phyloP scores from a whole-genome alignment of 306 rosid genomes.

The Echinosophora koreensis region DNA sequence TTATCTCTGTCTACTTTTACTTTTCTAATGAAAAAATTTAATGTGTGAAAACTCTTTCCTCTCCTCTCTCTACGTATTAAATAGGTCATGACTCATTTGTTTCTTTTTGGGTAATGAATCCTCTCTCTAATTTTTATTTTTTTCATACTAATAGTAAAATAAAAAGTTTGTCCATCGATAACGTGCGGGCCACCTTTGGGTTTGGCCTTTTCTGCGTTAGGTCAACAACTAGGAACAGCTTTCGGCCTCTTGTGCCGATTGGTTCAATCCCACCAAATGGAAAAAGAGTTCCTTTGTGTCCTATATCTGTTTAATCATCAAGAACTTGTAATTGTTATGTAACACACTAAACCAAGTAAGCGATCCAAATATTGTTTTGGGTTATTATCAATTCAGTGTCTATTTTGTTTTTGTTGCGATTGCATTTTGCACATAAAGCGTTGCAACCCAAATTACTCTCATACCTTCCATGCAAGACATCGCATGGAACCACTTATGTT shows the following conservation, averaged over 20 bases:
- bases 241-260: conserved; percentile 65
- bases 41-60: neutral
- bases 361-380: conserved; percentile 38
- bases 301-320: conserved; percentile 31
- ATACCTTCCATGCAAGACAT: too few species aligned
- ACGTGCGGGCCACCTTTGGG: conserved; percentile 62
- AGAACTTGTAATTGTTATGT: neutral
- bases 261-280: conserved; percentile 59
- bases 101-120: conserved; percentile 33
- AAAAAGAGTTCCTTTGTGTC: conserved; percentile 2
- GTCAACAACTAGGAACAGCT: conserved; percentile 81
- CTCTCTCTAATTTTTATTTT: neutral
- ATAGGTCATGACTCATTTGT: conserved; percentile 32
- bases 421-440: neutral
- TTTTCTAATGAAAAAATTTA: too few species aligned
- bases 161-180: conserved; percentile 24
- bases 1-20: too few species aligned
- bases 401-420: neutral
- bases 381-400: neutral
- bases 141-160: conserved; percentile 10
- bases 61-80: conserved; percentile 7
- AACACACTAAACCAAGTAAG: conserved; percentile 24
- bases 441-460: neutral
- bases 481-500: too few species aligned
- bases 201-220: conserved; percentile 70